Base-by-base conservation (phyloP, 2,329 filamentous ascomycete species). In the Drechslera avenae region DNA sequence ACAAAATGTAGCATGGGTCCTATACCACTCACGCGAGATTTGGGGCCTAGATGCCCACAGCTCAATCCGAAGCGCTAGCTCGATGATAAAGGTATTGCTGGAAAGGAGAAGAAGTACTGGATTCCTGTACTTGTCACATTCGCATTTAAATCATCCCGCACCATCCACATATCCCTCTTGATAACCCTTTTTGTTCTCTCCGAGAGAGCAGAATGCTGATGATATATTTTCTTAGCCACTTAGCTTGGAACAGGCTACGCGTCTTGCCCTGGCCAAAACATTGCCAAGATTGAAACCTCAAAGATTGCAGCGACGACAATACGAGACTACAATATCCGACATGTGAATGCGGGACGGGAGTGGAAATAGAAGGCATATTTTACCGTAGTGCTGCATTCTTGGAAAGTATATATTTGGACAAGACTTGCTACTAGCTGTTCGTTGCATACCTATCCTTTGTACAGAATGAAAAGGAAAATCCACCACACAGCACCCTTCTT, bases 241-340 rank as follows among this genome's bases (percentile, higher is more conserved):
- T 9, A 63, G 54, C 76, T 73, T 54, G 73, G 73, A 17, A 68
- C 68, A 4, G 73, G 75, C 6, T 75, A 74, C 33, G 69, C 66
- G 18, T 59, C 63, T 34, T 76, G 72, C 39, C 67, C 68, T 14
- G 73, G 74, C 0, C 66, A 66, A 14, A 67, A 74, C 33, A 60
- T 76, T 4, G 73, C 71, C 7, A 63, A 68, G 35, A 54, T 76
- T 28, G 67, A 76, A 56, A 49, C 75, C 5, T 63, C 56, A 16
- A 75, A 77, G 52, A 53, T 72, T n/a, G 46, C 63, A 2, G 63
- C 70, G 2, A 71, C 66, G 3, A 37, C 75, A 7, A 34, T 73
- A 2, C 55, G 67, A 7, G 68, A 75, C 35, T 74, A 67, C 42
- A 66, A 73, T 1, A 58, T 75, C 35, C 50, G 63, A 28, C 56